phyloP scores from a whole-genome alignment of 2,329 filamentous ascomycete genomes.

The Apiospora koreana region DNA sequence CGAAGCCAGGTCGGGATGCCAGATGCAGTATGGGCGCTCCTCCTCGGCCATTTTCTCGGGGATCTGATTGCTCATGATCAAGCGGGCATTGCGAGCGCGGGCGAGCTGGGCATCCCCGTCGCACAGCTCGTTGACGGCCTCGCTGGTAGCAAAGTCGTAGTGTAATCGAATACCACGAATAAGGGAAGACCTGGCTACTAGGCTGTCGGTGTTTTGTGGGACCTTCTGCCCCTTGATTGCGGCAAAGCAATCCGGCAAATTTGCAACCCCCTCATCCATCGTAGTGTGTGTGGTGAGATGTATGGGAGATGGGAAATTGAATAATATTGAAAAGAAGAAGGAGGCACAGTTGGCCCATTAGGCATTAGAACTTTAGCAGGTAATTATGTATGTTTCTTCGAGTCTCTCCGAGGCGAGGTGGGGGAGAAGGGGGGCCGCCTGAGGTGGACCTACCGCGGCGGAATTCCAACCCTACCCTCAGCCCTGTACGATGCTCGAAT shows the following conservation, averaged over 20 bases:
- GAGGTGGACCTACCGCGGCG: not conserved
- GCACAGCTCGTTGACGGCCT: not conserved
- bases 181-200: not conserved
- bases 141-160: not conserved
- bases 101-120: not conserved
- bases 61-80: slow-evolving; percentile 38
- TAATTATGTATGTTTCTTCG: not conserved
- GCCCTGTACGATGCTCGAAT: no score
- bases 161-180: slow-evolving; percentile 3
- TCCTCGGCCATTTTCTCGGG: slow-evolving; percentile 27
- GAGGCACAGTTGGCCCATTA: not conserved
- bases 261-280: not conserved
- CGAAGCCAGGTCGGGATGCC: slow-evolving; percentile 37
- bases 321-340: not conserved
- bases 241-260: not conserved
- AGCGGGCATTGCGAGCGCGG: slow-evolving; percentile 32
- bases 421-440: no score
- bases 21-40: slow-evolving; percentile 42
- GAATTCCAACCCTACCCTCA: no score
- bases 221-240: not conserved
- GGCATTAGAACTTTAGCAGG: not conserved
- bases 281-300: not conserved
- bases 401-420: not conserved
- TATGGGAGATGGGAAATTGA: not conserved
- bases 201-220: not conserved